Conservation (phyloP, 805 yeast species). For the Ogataea dorogensis region DNA sequence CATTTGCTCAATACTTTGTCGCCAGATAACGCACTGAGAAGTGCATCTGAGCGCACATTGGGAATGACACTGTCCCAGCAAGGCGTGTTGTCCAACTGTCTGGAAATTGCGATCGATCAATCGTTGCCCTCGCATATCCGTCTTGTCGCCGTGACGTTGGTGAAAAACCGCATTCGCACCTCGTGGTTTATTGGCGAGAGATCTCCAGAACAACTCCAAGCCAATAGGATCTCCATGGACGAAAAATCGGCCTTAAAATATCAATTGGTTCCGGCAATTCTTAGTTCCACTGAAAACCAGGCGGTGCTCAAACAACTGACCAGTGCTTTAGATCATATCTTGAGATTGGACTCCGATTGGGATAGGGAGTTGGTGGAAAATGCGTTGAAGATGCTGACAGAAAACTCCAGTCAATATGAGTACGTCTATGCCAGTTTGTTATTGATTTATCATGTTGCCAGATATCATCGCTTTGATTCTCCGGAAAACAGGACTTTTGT, state of each 20-base stretch:
- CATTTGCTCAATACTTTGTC: slow-evolving; percentile 50
- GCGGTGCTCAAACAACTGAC: slow-evolving; percentile 55
- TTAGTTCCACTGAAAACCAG: slow-evolving; percentile 39
- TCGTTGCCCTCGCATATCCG: slow-evolving; percentile 48
- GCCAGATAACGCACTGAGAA: slow-evolving; percentile 41
- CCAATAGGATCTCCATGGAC: slow-evolving; percentile 35
- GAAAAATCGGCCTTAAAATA: slow-evolving; percentile 69
- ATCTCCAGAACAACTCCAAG: slow-evolving; percentile 20
- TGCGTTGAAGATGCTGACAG: slow-evolving; percentile 45
- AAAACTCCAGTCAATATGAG: slow-evolving; percentile 39
- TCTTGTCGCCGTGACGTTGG: slow-evolving; percentile 75
- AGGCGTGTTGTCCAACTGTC: slow-evolving; percentile 44
- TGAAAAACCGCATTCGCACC: slow-evolving; percentile 69
- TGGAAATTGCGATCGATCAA: slow-evolving; percentile 41
- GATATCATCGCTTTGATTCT: slow-evolving; percentile 71
- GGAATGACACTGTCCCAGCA: slow-evolving; percentile 40
- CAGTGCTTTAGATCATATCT: slow-evolving; percentile 53
- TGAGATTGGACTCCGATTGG: slow-evolving; percentile 51
- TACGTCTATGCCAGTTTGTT: slow-evolving; percentile 63
- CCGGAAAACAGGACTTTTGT: slow-evolving; percentile 45
- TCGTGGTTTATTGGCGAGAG: slow-evolving; percentile 52
- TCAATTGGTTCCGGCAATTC: slow-evolving; percentile 59
- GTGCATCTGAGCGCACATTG: slow-evolving; percentile 44
- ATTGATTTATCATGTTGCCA: slow-evolving; percentile 65
- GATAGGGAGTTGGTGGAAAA: slow-evolving; percentile 45